phyloP scores from a whole-genome alignment of 768 basidiomycete genomes.

The Pholiota microspora region DNA sequence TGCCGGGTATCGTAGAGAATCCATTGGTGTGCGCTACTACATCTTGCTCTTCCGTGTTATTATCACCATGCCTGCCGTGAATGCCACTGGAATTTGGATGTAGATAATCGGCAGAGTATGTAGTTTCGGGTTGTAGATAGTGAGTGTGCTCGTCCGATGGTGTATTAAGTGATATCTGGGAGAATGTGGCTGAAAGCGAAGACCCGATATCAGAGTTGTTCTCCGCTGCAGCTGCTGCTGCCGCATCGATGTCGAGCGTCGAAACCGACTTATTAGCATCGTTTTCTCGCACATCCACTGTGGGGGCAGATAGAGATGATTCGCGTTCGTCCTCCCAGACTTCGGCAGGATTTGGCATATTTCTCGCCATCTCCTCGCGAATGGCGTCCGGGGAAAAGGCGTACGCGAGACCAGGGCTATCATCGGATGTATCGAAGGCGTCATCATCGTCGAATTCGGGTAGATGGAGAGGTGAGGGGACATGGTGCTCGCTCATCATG shows the following conservation, averaged over 20 bases:
- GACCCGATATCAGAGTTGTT: conserved; percentile 22
- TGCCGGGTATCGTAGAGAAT: not conserved
- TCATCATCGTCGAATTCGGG: conserved; percentile 48
- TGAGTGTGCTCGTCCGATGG: conserved; percentile 19
- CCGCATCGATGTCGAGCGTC: conserved; percentile 49
- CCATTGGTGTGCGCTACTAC: not conserved
- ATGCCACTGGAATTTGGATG: not conserved
- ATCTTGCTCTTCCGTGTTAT: not conserved
- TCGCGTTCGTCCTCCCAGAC: conserved; percentile 16
- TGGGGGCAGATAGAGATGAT: not conserved
- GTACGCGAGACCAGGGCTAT: conserved; percentile 33
- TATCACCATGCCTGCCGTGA: not conserved
- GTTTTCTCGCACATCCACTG: not conserved
- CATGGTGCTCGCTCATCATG: conserved; percentile 7
- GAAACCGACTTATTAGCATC: conserved; percentile 48
- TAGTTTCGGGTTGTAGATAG: not conserved
- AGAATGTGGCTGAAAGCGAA: conserved; percentile 32
- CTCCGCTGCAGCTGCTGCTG: conserved; percentile 22
- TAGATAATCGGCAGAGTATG: not conserved
- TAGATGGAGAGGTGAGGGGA: conserved; percentile 14
- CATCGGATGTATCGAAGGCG: conserved; percentile 63
- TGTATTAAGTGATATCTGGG: conserved; percentile 35
- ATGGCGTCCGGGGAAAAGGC: conserved; percentile 62
- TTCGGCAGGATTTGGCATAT: conserved; percentile 35
- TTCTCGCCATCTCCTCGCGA: conserved; percentile 58